These are phyloP conservation scores for Cryptosporidium baileyi DNA, from an alignment of 169 alveolate species.

Conservation along the genomic window DNA sequence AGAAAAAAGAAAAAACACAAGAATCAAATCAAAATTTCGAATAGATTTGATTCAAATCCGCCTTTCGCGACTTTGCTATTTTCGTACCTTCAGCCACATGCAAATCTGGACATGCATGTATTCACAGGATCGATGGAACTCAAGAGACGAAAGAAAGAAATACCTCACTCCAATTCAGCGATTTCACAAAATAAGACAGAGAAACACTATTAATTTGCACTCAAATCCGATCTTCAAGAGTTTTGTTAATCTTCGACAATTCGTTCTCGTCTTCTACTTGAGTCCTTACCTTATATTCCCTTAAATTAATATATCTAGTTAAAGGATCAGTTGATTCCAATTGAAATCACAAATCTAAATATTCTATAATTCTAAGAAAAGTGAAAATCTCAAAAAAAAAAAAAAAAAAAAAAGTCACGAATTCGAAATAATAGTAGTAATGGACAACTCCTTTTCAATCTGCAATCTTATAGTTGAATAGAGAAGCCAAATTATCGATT, in stretches of 20 bases:
- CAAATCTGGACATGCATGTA: not conserved
- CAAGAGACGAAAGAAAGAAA: too few relatives aligned
- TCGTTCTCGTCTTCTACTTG: too few relatives aligned
- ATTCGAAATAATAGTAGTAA: conserved; percentile 46
- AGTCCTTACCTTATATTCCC: too few relatives aligned
- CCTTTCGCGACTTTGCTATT: not conserved
- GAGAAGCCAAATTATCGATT: conserved; percentile 1
- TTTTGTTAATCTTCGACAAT: too few relatives aligned
- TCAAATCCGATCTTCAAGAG: too few relatives aligned
- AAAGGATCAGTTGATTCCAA: conserved; percentile 1
- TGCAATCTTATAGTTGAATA: not conserved
- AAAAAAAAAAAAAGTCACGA: conserved; percentile 9
- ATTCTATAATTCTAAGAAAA: not conserved
- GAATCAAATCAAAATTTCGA: not conserved
- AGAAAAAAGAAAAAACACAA: not conserved
- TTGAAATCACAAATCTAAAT: conserved; percentile 11
- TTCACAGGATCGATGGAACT: too few relatives aligned
- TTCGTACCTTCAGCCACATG: not conserved
- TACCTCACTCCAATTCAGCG: too few relatives aligned
- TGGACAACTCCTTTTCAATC: not conserved
- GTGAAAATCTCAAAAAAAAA: conserved; percentile 40
- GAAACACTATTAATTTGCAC: too few relatives aligned
- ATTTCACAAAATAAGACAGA: too few relatives aligned
- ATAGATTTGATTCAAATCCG: not conserved
- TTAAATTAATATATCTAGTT: conserved; percentile 9